Evolutionary conservation across 345 rosid species (phyloP), one percentile per base, ranked within the genome.

Genomic region (Trapa bicornis): DNA sequence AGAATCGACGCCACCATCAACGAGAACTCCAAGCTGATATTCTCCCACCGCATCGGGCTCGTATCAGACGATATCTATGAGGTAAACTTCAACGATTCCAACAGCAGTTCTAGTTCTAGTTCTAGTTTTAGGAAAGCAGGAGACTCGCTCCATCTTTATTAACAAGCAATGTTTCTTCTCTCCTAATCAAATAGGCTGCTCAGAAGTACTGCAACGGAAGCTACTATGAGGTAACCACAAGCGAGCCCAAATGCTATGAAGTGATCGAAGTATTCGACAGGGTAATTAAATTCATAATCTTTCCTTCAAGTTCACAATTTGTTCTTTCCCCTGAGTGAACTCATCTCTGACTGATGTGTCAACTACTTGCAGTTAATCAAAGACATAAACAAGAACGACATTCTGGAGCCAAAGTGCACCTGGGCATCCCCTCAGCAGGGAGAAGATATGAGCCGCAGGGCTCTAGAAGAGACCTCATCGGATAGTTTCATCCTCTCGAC

Each of bases 1-100:
- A 32, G 63, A 3, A 75, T 75, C 4, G 76, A 79, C 68, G 38
- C 42, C 6, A 38, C 38, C n/a, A 73, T 75, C 36, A 70, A 73
- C 3, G 70, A 67, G 1, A 79, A 79, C 74, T 79, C 82, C 0
- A 75, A 66, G 58, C n/a, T 73, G 37, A 33, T 54, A 54, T 79
- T 70, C 71, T 68, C 80, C 45, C 72, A 79, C 47, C 66, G 77
- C 14, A 62, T 79, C 66, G 75, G 75, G 0, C 80, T 79, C 48
- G 70, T 79, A 61, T 76, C 75, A 2, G 76, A 79, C 43, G 75
- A 79, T 29, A 70, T 76, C 62, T 79, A 70, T 62, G 69, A 73
- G 73, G 82, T 76, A 71, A 11, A 38, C 29, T 11, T 15, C 32
- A 41, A 5, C 9, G 32, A 5, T 2, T 58, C 13, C 38, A 32